Conservation (phyloP, 495 filamentous ascomycete genomes). For the Tuber microsphaerosporum region DNA sequence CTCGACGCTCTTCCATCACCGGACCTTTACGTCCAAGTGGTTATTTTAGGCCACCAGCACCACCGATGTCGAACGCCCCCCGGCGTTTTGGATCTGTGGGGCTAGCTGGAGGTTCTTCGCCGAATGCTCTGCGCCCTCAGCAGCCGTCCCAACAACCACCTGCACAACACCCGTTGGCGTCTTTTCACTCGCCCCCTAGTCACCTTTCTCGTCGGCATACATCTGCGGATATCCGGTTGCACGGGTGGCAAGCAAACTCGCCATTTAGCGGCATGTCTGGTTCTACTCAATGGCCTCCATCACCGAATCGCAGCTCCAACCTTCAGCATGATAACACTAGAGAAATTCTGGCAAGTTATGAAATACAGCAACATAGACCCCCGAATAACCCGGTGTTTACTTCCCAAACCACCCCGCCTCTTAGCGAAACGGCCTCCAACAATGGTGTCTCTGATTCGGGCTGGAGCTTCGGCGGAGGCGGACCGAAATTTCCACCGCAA, state of each 20-base stretch:
- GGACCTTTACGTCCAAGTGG: conserved; percentile 40
- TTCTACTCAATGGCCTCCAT: conserved; percentile 78
- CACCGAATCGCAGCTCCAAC: conserved; percentile 50
- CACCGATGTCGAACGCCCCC: conserved; percentile 67
- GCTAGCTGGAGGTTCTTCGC: conserved; percentile 61
- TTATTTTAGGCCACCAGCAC: conserved; percentile 61
- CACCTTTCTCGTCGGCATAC: conserved; percentile 82
- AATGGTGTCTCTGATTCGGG: conserved; percentile 49
- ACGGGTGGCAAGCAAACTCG: conserved; percentile 73
- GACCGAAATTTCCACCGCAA: conserved; percentile 45
- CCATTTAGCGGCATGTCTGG: conserved; percentile 66
- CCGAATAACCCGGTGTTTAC: conserved; percentile 27
- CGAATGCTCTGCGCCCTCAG: conserved; percentile 64
- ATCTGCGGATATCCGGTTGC: conserved; percentile 86
- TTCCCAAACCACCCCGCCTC: conserved; percentile 38
- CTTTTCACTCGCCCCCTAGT: conserved; percentile 65
- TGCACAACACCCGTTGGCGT: conserved; percentile 67
- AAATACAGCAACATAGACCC: conserved; percentile 42
- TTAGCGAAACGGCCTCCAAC: conserved; percentile 29
- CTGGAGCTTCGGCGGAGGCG: conserved; percentile 49
- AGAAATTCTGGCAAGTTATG: conserved; percentile 44
- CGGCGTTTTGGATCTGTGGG: conserved; percentile 81
- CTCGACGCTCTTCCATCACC: conserved; percentile 56
- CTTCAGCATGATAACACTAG: conserved; percentile 37
- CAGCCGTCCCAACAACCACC: conserved; percentile 59